phyloP scores from a whole-genome alignment of 73 alveolate genomes.

The Breviolum minutum region DNA sequence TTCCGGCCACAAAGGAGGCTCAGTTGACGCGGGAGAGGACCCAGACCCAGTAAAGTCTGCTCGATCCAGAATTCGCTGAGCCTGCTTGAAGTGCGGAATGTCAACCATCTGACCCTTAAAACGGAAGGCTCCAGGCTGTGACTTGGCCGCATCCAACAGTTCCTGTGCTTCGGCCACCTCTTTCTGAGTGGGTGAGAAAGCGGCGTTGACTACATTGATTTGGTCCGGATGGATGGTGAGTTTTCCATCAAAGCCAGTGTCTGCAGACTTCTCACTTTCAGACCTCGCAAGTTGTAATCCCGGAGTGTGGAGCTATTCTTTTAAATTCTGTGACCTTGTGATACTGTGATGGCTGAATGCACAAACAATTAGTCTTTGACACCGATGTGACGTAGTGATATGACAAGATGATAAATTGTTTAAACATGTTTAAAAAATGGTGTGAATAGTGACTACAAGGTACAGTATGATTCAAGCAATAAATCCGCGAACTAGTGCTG shows the following conservation, averaged over 20 bases:
- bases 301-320: too few species aligned
- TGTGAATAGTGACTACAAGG: too few species aligned
- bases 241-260: conserved; percentile 82
- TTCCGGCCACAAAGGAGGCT: conserved; percentile 51
- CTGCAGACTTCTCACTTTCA: conserved; percentile 73
- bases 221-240: conserved; percentile 93
- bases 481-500: too few species aligned
- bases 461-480: too few species aligned
- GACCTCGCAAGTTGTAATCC: not conserved
- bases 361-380: too few species aligned
- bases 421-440: too few species aligned
- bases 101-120: conserved; percentile 92
- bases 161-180: conserved; percentile 78
- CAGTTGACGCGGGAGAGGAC: not conserved
- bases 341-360: too few species aligned
- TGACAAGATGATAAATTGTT: too few species aligned
- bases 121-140: conserved; percentile 91
- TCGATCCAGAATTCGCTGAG: conserved; percentile 71
- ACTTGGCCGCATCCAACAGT: conserved; percentile 66
- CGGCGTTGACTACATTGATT: conserved; percentile 74
- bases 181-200: conserved; percentile 39
- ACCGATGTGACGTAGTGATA: not conserved
- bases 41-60: conserved; percentile 51
- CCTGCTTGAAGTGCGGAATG: conserved; percentile 90
- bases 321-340: too few species aligned